These are phyloP conservation scores for Lathyrus aphaca DNA, from an alignment of 306 rosid species.

Conservation along the genomic window DNA sequence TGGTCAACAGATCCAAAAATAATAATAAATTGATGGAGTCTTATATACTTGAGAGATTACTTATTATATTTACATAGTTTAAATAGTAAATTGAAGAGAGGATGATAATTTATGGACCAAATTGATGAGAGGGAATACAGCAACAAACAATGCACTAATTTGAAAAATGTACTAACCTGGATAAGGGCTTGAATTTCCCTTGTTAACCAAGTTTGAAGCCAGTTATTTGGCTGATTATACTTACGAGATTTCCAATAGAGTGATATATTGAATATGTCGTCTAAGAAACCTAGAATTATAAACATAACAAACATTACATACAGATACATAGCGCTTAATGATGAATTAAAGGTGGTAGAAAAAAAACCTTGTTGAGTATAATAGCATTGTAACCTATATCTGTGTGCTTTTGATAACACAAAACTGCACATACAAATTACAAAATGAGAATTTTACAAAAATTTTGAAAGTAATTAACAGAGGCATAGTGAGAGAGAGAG, in stretches of 20 bases:
- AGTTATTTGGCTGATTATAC: slow-evolving; percentile 66
- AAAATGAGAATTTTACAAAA: slow-evolving; percentile 25
- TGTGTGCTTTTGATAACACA: slow-evolving; percentile 68
- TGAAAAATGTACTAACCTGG: slow-evolving; percentile 59
- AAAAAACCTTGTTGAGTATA: slow-evolving; percentile 79
- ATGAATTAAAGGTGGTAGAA: slow-evolving; percentile 18
- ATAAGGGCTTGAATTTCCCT: slow-evolving; percentile 86
- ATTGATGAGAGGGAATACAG: slow-evolving; percentile 14
- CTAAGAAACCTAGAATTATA: slow-evolving; percentile 57
- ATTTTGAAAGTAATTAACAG: background rate
- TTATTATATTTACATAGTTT: no score
- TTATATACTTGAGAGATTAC: no score
- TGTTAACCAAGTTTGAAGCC: slow-evolving; percentile 82
- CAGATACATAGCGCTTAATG: background rate
- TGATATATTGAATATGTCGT: slow-evolving; percentile 61
- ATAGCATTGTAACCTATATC: slow-evolving; percentile 84
- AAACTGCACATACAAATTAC: slow-evolving; percentile 60
- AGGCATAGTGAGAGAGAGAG: slow-evolving; percentile 20
- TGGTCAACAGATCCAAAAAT: no score
- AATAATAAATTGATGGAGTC: no score
- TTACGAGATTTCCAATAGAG: slow-evolving; percentile 67
- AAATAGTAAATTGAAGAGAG: no score
- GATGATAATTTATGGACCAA: no score
- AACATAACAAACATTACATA: slow-evolving; percentile 20
- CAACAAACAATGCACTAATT: slow-evolving; percentile 1